Evolutionary conservation across 176 grass and related monocot genomes (phyloP), one percentile per base, ranked within the genome.

Genomic region (Dendrocalamus sinicus): DNA sequence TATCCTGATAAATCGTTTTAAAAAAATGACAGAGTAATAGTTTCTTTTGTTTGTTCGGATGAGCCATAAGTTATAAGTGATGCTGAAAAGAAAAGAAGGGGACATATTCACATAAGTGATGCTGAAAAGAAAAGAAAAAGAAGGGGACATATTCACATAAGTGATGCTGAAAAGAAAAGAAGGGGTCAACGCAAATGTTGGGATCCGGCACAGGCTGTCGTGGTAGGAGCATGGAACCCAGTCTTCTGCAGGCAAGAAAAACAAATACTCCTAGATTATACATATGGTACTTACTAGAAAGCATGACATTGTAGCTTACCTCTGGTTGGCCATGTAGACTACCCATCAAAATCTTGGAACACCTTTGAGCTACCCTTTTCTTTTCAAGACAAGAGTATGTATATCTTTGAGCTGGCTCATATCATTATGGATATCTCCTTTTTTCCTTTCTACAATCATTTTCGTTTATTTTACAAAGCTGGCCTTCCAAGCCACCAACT

Each of bases 181-280:
- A 35, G 32, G 2, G 32, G 32, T 35, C 32, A 35, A 35, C 32
- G 46, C 70, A 70, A 70, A 86, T 86, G 83, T 86, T 86, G 55
- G 5, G 66, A 3, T 12, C 80, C 45, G 72, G 65, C 55, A 83
- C 84, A 86, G 89, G 65, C 84, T 86, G 84, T 73, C 57, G 0
- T 86, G 84, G 79, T 90, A 66, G 88, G 83, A 17, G 45, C 83
- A 82, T 81, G 78, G 72, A 26, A 64, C 83, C 83, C 83, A 78
- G 79, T 86, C 72, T 77, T 66, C 65, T 47, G 66, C 35, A 26
- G 39, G 72, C 66, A 82, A 77, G 39, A 78, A 88, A 88, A 78
- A 51, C 22, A 61, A 20, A 26, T 47, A 47, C 12, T 35, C 23
- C 20, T 26, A 64, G 30, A 7, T 44, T 12, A 65, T 37, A 55